Conservation (phyloP, 2,329 filamentous ascomycete species). For the Stachybotrys echinatus region DNA sequence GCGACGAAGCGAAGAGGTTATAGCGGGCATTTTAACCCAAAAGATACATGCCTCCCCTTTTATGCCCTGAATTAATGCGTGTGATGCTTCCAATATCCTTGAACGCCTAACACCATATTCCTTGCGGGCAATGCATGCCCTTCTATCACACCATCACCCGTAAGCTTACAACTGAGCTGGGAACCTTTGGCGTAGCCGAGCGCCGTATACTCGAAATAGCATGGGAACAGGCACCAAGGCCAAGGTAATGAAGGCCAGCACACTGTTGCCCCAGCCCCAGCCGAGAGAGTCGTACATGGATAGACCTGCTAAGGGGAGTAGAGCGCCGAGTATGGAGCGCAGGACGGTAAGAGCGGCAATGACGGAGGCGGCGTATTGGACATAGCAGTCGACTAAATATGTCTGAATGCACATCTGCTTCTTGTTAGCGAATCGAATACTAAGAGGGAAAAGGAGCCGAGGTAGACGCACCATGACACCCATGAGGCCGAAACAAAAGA, state of each 20-base stretch:
- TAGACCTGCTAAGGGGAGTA: slow-evolving; percentile 55
- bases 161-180: slow-evolving; percentile 12
- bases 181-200: slow-evolving; percentile 14
- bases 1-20: no score
- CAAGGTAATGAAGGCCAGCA: slow-evolving; percentile 39
- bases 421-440: background rate
- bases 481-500: slow-evolving; percentile 40
- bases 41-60: no score
- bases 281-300: slow-evolving; percentile 30
- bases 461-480: slow-evolving; percentile 27
- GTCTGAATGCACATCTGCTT: slow-evolving; percentile 28
- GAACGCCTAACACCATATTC: no score
- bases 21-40: no score
- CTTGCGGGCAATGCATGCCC: no score
- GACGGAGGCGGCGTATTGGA: slow-evolving; percentile 21
- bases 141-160: no score
- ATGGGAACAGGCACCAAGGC: slow-evolving; percentile 14
- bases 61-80: no score
- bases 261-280: slow-evolving; percentile 41
- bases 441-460: background rate
- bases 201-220: slow-evolving; percentile 13
- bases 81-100: no score
- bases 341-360: slow-evolving; percentile 22
- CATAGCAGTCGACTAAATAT: slow-evolving; percentile 25
- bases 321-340: slow-evolving; percentile 56